phyloP scores from a whole-genome alignment of 371 early-diverging fungal species.

The Mortierella sp. region DNA sequence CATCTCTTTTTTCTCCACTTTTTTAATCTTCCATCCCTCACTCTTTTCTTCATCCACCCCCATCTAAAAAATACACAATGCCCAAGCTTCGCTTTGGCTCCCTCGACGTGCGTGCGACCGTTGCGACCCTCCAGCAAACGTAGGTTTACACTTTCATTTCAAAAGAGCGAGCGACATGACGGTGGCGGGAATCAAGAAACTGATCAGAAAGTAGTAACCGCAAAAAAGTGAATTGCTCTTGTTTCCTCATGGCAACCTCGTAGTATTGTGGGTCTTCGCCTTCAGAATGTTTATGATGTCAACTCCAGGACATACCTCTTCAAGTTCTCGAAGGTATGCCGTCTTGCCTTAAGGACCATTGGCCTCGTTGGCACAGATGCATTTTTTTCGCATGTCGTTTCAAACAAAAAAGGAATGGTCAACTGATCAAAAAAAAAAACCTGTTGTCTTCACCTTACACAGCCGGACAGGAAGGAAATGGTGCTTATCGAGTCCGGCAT shows the following conservation, averaged over 20 bases:
- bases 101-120: slow-evolving; percentile 89
- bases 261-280: slow-evolving; percentile 85
- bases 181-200: background rate
- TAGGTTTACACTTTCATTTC: slow-evolving; percentile 33
- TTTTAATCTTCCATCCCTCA: background rate
- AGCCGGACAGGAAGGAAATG: slow-evolving; percentile 90
- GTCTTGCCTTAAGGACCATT: background rate
- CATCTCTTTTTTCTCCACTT: background rate
- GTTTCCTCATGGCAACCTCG: background rate
- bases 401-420: background rate
- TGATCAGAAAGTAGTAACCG: background rate
- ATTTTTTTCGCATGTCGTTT: background rate
- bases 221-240: background rate
- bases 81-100: slow-evolving; percentile 86
- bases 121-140: slow-evolving; percentile 77
- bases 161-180: too few relatives aligned
- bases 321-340: slow-evolving; percentile 87
- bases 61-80: slow-evolving; percentile 23
- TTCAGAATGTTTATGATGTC: slow-evolving; percentile 96
- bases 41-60: background rate
- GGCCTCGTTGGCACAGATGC: background rate
- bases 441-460: background rate
- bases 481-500: slow-evolving; percentile 95
- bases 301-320: slow-evolving; percentile 91
- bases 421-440: slow-evolving; percentile 1